Percentiles rank a stretch among this genome's conserved stretches.
Evolutionary conservation across 768 basidiomycete genomes (phyloP).

Genomic region (Melanogaster broomeanus): DNA sequence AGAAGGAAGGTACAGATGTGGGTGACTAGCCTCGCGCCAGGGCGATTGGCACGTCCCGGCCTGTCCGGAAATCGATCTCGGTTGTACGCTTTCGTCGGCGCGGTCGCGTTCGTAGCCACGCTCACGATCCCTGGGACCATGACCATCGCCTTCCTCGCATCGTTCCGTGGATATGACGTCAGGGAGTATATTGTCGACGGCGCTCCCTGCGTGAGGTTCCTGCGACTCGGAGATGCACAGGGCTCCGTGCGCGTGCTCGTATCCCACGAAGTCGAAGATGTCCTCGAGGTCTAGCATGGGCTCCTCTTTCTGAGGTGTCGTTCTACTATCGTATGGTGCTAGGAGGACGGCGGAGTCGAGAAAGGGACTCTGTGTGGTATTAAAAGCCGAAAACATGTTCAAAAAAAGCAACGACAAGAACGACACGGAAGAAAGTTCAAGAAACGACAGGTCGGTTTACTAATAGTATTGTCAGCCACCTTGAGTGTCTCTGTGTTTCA

Average conservation of each 20-base stretch:
- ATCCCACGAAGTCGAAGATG: slow-evolving; percentile 32
- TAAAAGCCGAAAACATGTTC: no score
- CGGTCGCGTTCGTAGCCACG: not conserved
- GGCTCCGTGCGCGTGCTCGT: slow-evolving; percentile 26
- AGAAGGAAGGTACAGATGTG: not conserved
- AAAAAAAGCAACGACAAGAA: no score
- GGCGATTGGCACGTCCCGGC: not conserved
- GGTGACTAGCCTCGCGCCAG: not conserved
- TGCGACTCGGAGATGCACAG: slow-evolving; percentile 21
- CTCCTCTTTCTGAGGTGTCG: not conserved
- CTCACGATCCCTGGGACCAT: not conserved
- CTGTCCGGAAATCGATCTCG: not conserved
- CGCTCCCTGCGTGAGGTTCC: not conserved
- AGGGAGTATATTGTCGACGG: slow-evolving; percentile 21
- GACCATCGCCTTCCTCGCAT: slow-evolving; percentile 6
- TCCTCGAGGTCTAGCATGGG: slow-evolving; percentile 22
- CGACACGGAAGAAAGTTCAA: no score
- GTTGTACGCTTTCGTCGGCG: not conserved
- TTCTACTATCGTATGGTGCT: not conserved
- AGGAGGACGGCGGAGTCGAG: not conserved
- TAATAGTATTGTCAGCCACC: no score
- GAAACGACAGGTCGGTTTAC: no score
- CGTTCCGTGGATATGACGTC: slow-evolving; percentile 1
- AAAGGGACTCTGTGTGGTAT: not conserved
- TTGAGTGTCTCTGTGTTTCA: no score